Conservation (phyloP, 257 asterid genomes). For the Fraxinus cuspidata region DNA sequence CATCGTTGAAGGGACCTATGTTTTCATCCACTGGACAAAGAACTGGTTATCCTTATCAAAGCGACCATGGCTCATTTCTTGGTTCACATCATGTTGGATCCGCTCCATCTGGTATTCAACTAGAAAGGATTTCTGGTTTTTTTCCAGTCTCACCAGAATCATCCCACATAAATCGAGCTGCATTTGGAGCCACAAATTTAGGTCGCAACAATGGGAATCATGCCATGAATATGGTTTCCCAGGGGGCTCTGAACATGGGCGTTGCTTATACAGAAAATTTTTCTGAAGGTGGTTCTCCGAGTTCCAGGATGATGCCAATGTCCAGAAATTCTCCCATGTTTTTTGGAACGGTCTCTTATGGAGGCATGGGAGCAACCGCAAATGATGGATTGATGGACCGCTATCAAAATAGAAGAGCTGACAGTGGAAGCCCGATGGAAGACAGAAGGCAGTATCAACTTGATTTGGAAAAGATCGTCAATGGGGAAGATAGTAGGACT, state of each 20-base stretch:
- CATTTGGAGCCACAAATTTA: conserved; percentile 53
- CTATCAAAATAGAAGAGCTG: conserved; percentile 71
- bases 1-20: conserved; percentile 50
- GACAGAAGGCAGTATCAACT: conserved; percentile 83
- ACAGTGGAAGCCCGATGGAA: conserved; percentile 64
- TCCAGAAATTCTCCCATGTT: conserved; percentile 65
- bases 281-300: conserved; percentile 62
- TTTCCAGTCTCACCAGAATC: conserved; percentile 81
- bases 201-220: conserved; percentile 51
- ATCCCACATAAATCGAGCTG: conserved; percentile 52
- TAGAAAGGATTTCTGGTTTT: conserved; percentile 75
- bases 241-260: conserved; percentile 61
- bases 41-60: conserved; percentile 50
- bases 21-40: conserved; percentile 49
- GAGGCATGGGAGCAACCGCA: conserved; percentile 51
- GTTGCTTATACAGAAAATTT: conserved; percentile 63
- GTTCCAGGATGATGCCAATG: conserved; percentile 62
- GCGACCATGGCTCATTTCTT: conserved; percentile 49
- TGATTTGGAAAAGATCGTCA: conserved; percentile 76
- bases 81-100: conserved; percentile 84
- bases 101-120: conserved; percentile 84
- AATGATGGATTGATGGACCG: conserved; percentile 65
- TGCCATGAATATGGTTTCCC: conserved; percentile 44
- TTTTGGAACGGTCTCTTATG: conserved; percentile 67
- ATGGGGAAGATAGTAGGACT: conserved; percentile 83